Conservation (phyloP, 2,329 filamentous ascomycete species). For the Alternaria arborescens region DNA sequence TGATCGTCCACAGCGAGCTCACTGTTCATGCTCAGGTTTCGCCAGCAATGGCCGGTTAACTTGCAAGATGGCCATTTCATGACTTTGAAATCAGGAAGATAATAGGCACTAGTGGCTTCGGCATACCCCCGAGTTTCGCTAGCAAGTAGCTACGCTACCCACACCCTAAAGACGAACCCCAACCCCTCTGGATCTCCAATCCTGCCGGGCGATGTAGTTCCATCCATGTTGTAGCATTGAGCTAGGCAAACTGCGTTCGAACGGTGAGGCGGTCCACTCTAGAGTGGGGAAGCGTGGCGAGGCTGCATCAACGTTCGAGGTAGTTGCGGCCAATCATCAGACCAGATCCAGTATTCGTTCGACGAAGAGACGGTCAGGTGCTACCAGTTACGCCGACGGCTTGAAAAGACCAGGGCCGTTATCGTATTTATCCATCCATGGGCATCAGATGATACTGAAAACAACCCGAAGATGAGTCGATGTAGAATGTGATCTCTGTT, state of each 20-base stretch:
- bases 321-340: conserved; percentile 35
- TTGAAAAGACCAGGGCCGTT: conserved; percentile 29
- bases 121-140: conserved; percentile 7
- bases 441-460: conserved; percentile 43
- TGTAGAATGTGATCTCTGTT: conserved; percentile 11
- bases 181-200: conserved; percentile 3
- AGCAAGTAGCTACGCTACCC: conserved; percentile 7
- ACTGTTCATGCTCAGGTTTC: conserved; percentile 4
- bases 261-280: conserved; percentile 17
- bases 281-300: conserved; percentile 31
- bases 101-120: conserved; percentile 9
- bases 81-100: conserved; percentile 9
- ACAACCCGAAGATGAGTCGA: conserved; percentile 24
- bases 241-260: conserved; percentile 7
- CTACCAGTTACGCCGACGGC: conserved; percentile 22
- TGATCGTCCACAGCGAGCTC: not conserved
- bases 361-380: conserved; percentile 38
- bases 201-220: conserved; percentile 5
- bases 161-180: conserved; percentile 1
- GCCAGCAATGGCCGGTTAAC: conserved; percentile 5
- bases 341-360: conserved; percentile 12
- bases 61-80: conserved; percentile 2
- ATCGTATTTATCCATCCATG: conserved; percentile 29
- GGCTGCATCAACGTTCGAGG: conserved; percentile 33
- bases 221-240: conserved; percentile 12